Evolutionary conservation across 768 basidiomycete genomes (phyloP).

Genomic region (Amanita polypyramis): DNA sequence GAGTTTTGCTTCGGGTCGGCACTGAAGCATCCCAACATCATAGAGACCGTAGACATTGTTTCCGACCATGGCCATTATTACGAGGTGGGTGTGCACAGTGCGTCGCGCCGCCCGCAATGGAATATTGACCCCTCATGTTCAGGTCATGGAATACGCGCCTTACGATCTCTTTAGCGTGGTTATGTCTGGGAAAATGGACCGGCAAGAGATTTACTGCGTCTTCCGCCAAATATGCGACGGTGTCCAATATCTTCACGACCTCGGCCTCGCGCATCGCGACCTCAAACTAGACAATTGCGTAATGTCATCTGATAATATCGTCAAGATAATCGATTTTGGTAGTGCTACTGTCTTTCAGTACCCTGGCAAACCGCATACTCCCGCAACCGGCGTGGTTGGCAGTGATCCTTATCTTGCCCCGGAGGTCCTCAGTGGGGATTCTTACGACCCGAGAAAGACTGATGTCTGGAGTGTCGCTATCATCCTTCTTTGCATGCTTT

Average conservation of each 20-base stretch:
- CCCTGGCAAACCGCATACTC: constrained; percentile 73
- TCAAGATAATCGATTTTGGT: constrained; percentile 99
- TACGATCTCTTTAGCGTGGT: constrained; percentile 98
- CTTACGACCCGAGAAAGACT: constrained; percentile 93
- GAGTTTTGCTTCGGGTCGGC: constrained; percentile 97
- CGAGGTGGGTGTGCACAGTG: constrained; percentile 70
- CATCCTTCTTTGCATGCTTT: constrained; percentile 98
- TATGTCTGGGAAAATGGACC: constrained; percentile 98
- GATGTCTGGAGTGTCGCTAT: constrained; percentile 99
- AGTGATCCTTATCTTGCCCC: constrained; percentile 98
- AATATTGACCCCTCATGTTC: constrained; percentile 9
- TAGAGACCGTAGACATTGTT: constrained; percentile 97
- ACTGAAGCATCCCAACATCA: constrained; percentile 91
- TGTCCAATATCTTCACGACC: constrained; percentile 94
- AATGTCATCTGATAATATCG: constrained; percentile 89
- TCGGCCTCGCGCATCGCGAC: constrained; percentile 97
- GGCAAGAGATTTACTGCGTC: constrained; percentile 97
- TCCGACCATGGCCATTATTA: constrained; percentile 97
- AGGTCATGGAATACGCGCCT: constrained; percentile 99
- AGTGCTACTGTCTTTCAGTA: constrained; percentile 99
- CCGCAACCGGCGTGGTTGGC: constrained; percentile 88
- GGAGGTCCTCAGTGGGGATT: constrained; percentile 73
- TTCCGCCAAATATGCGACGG: constrained; percentile 98
- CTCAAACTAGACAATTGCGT: constrained; percentile 99
- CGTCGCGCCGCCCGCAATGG: neutral